phyloP scores from a whole-genome alignment of 2,329 filamentous ascomycete species.

The Sporothrix mexicana region DNA sequence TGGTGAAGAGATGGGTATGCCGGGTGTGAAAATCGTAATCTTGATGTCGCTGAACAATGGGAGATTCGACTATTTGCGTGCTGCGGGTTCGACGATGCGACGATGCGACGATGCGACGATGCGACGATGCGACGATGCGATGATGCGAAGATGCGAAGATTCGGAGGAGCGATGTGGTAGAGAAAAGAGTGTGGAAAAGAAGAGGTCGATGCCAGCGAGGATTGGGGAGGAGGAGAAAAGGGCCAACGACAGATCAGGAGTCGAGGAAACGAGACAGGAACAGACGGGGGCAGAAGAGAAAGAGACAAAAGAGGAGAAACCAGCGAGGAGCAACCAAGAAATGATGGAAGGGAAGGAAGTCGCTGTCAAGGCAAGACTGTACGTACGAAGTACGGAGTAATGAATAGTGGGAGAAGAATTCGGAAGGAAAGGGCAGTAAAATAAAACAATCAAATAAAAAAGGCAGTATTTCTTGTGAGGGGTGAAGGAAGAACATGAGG shows the following conservation, averaged over 20 bases:
- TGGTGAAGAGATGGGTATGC: neutral
- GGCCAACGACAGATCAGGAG: conserved; percentile 10
- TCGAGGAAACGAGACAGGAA: conserved; percentile 18
- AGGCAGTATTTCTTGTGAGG: neutral
- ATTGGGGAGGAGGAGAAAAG: neutral
- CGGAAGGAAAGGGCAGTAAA: neutral
- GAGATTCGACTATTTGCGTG: too few species aligned
- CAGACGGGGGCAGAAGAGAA: conserved; percentile 16
- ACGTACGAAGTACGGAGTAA: neutral
- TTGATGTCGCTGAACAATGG: neutral
- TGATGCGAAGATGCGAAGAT: neutral
- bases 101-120: neutral
- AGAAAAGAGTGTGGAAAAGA: neutral
- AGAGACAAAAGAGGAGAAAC: conserved; percentile 27
- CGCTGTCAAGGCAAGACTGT: neutral
- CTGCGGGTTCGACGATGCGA: neutral
- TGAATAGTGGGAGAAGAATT: conserved; percentile 15
- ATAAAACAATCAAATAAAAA: neutral
- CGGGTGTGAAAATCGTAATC: neutral
- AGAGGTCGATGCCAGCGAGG: neutral
- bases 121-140: neutral
- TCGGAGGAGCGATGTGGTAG: neutral
- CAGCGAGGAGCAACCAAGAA: conserved; percentile 1
- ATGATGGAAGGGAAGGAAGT: neutral
- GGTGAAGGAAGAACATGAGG: conserved; percentile 9